phyloP scores from a whole-genome alignment of 352 stramenopile genomes.

The Aphanomyces cochlioides region DNA sequence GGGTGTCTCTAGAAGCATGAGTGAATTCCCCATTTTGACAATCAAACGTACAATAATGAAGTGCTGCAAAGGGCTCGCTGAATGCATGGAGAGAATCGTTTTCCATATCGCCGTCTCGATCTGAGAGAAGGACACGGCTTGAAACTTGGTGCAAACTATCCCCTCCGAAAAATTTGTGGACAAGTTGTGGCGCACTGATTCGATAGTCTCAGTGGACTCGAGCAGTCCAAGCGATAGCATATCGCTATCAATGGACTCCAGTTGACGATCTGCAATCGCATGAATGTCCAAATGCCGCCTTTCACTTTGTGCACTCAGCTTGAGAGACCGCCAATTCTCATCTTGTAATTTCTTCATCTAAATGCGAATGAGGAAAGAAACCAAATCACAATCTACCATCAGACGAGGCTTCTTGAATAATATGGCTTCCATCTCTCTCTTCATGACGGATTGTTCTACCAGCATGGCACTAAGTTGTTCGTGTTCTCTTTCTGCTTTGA shows the following conservation, averaged over 20 bases:
- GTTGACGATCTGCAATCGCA: conserved; percentile 19
- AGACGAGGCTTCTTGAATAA: background rate
- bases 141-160: background rate
- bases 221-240: conserved; percentile 10
- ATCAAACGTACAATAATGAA: background rate
- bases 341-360: background rate
- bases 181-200: too few relatives aligned
- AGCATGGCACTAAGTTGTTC: background rate
- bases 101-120: background rate
- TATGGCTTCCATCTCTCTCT: background rate
- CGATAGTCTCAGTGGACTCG: background rate
- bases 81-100: background rate
- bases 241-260: conserved; percentile 11
- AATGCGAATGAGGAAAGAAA: background rate
- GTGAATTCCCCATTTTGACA: background rate
- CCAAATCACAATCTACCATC: background rate
- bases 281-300: conserved; percentile 6
- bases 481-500: background rate
- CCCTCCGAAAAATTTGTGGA: background rate
- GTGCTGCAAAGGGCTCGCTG: background rate
- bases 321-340: conserved; percentile 4
- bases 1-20: background rate
- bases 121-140: background rate
- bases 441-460: background rate
- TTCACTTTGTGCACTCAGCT: conserved; percentile 7